phyloP scores from a whole-genome alignment of 805 yeast species.

The Starmera caribaea region DNA sequence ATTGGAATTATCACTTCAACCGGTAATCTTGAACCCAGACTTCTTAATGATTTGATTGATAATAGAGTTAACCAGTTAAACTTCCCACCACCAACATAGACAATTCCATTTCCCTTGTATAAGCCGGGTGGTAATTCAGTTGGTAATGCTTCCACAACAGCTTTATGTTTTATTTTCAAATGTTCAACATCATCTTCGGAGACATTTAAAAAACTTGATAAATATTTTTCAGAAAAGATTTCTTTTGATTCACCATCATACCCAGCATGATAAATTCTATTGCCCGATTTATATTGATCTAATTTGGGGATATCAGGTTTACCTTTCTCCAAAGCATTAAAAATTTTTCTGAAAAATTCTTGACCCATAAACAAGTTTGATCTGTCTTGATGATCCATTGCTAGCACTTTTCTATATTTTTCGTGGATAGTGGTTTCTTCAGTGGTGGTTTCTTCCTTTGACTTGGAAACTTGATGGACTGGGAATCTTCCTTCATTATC shows the following conservation, averaged over 20 bases:
- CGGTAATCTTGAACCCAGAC: slow-evolving; percentile 44
- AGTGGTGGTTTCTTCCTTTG: too few relatives aligned
- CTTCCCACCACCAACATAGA: slow-evolving; percentile 55
- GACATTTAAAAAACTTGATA: slow-evolving; percentile 39
- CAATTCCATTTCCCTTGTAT: slow-evolving; percentile 48
- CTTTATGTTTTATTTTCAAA: slow-evolving; percentile 37
- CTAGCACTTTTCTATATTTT: slow-evolving; percentile 12
- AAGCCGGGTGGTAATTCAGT: slow-evolving; percentile 33
- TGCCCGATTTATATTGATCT: slow-evolving; percentile 32
- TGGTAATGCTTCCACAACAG: slow-evolving; percentile 39
- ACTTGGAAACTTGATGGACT: too few relatives aligned
- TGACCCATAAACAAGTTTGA: slow-evolving; percentile 27
- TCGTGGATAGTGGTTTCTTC: slow-evolving; percentile 3
- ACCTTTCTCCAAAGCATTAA: slow-evolving; percentile 30
- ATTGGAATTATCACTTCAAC: slow-evolving; percentile 66
- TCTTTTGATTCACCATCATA: slow-evolving; percentile 32
- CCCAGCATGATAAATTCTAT: slow-evolving; percentile 46
- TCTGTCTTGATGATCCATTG: slow-evolving; percentile 6
- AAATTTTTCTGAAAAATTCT: slow-evolving; percentile 32
- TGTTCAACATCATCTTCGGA: slow-evolving; percentile 30
- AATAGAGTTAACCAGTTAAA: slow-evolving; percentile 46
- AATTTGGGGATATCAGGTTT: slow-evolving; percentile 36
- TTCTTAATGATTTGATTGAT: slow-evolving; percentile 38
- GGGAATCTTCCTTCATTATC: too few relatives aligned
- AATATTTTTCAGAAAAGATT: slow-evolving; percentile 42